Conservation (phyloP, 768 basidiomycete genomes). For the Calocera viscosa region DNA sequence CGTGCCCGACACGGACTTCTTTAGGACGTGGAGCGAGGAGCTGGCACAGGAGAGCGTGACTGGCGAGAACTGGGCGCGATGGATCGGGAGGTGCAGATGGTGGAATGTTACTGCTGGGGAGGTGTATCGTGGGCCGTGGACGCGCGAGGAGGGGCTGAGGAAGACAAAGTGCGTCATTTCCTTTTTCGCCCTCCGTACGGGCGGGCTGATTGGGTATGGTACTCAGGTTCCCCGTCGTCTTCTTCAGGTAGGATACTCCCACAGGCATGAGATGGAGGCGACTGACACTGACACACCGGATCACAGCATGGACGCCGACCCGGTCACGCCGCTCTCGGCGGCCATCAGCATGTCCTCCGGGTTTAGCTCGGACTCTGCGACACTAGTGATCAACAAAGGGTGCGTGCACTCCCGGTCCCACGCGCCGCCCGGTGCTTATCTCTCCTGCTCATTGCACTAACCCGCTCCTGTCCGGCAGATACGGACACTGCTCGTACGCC, state of each 20-base stretch:
- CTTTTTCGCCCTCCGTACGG: background rate
- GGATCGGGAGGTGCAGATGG: conserved; percentile 13
- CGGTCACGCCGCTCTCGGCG: conserved; percentile 17
- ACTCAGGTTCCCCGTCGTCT: conserved; percentile 17
- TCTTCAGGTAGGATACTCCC: conserved; percentile 8
- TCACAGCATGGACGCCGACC: conserved; percentile 15
- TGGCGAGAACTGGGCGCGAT: conserved; percentile 15
- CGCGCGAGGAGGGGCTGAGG: conserved; percentile 10
- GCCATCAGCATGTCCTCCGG: conserved; percentile 14
- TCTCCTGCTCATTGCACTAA: no score
- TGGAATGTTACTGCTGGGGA: conserved; percentile 11
- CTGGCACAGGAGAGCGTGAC: conserved; percentile 10
- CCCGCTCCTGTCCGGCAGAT: background rate
- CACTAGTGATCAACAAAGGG: conserved; percentile 16
- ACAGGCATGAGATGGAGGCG: background rate
- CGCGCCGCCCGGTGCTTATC: background rate
- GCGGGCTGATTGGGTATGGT: background rate
- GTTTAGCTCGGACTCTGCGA: conserved; percentile 13
- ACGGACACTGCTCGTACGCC: conserved; percentile 17
- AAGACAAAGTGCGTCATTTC: conserved; percentile 14
- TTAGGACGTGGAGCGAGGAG: conserved; percentile 3
- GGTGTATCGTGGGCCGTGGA: conserved; percentile 17
- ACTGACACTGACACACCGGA: background rate
- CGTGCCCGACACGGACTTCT: background rate
- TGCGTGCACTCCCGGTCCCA: background rate